A percentile compares a stretch with the other conserved stretches of the same genome.
Evolutionary conservation across 1,284 basidiomycete species (phyloP).

Genomic region (Ceratobasidium theobromae): DNA sequence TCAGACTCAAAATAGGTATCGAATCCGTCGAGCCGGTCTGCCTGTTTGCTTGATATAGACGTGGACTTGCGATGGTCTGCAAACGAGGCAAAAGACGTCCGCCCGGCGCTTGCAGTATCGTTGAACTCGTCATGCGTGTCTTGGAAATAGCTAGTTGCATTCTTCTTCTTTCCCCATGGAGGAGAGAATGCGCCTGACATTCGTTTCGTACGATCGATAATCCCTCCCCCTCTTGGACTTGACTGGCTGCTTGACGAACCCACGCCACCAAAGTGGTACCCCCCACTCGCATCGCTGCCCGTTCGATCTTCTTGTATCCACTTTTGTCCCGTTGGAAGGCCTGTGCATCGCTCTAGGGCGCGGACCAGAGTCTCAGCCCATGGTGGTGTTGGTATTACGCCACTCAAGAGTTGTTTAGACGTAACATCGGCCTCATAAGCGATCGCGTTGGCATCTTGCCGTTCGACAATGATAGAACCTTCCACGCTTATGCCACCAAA

Average conservation of each 20-base stretch:
- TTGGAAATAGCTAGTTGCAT: constrained; percentile 36
- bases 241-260: constrained; percentile 48
- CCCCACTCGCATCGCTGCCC: constrained; percentile 43
- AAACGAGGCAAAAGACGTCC: constrained; percentile 57
- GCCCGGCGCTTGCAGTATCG: constrained; percentile 42
- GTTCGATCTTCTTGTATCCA: constrained; percentile 62
- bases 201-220: constrained; percentile 25
- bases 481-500: constrained; percentile 79
- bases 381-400: constrained; percentile 67
- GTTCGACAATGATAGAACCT: constrained; percentile 92
- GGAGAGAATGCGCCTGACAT: constrained; percentile 26
- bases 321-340: constrained; percentile 62
- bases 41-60: constrained; percentile 35
- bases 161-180: constrained; percentile 52
- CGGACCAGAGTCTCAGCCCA: constrained; percentile 76
- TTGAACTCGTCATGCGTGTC: constrained; percentile 18
- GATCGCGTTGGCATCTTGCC: constrained; percentile 84
- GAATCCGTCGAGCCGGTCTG: constrained; percentile 35
- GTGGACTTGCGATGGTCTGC: constrained; percentile 49
- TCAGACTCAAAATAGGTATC: constrained; percentile 46
- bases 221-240: constrained; percentile 36
- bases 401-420: constrained; percentile 77
- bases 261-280: constrained; percentile 61
- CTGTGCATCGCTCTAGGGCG: constrained; percentile 71
- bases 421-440: constrained; percentile 78